Conservation (phyloP, 169 alveolate species). For the Besnoitia besnoiti region DNA sequence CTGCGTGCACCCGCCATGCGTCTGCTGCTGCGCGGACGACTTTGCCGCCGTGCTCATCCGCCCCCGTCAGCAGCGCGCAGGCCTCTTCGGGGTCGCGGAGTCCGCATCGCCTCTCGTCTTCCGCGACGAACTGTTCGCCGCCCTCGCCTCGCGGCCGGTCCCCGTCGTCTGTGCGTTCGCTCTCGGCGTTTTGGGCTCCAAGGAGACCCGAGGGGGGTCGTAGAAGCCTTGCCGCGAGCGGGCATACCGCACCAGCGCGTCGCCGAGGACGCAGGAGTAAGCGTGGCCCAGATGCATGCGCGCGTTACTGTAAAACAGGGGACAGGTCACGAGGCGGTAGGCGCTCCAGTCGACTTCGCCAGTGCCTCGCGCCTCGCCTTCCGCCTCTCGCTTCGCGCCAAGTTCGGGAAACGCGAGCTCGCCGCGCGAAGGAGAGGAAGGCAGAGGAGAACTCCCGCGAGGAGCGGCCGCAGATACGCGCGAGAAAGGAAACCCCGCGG, state of each 20-base stretch:
- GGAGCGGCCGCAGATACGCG: background rate
- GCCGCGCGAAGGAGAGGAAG: background rate
- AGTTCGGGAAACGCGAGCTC: too few species aligned
- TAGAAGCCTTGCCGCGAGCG: constrained; percentile 26
- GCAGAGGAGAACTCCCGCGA: background rate
- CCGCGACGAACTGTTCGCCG: background rate
- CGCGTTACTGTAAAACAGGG: constrained; percentile 79
- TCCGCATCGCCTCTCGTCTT: background rate
- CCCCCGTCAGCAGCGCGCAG: constrained; percentile 80
- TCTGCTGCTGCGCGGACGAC: constrained; percentile 83
- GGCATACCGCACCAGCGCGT: constrained; percentile 66
- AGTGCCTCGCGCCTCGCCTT: background rate
- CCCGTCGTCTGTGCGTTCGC: background rate
- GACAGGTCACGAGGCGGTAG: constrained; percentile 54
- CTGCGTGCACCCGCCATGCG: constrained; percentile 32
- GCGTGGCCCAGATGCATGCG: constrained; percentile 82
- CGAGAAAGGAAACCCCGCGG: background rate
- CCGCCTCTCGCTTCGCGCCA: background rate
- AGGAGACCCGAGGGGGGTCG: background rate
- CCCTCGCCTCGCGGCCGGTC: background rate
- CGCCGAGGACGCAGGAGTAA: constrained; percentile 77
- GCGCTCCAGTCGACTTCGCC: background rate
- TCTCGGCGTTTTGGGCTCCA: background rate
- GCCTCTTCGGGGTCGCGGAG: background rate
- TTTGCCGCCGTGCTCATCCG: constrained; percentile 91